Evolutionary conservation across 208 protist genomes (phyloP).

Genomic region (Leishmania arabica): DNA sequence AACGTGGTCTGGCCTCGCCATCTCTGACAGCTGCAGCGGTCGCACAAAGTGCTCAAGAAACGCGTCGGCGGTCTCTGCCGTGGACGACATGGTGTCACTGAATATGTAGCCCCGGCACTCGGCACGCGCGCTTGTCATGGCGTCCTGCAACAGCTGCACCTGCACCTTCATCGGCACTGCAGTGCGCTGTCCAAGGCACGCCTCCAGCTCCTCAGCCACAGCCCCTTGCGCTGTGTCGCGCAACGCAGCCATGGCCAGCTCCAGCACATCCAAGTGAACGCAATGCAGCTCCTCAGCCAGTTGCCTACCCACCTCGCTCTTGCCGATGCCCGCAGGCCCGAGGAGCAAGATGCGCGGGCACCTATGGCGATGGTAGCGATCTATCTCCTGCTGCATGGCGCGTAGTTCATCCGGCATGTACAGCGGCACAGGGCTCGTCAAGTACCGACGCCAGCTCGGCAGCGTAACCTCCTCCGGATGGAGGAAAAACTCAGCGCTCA

Average conservation of each 20-base stretch:
- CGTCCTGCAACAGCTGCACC: conserved; percentile 48
- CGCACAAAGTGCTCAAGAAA: conserved; percentile 38
- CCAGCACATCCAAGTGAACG: conserved; percentile 68
- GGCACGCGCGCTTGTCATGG: conserved; percentile 32
- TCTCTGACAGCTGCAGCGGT: conserved; percentile 38
- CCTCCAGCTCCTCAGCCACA: conserved; percentile 39
- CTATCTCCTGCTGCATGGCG: conserved; percentile 38
- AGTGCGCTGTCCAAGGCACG: conserved; percentile 30
- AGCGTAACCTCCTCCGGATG: conserved; percentile 25
- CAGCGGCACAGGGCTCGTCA: conserved; percentile 55
- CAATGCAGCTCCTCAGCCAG: conserved; percentile 65
- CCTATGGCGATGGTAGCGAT: conserved; percentile 34
- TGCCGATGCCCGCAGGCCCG: conserved; percentile 55
- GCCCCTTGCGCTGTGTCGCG: not conserved
- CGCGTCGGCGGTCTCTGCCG: conserved; percentile 9
- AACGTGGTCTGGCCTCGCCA: conserved; percentile 50
- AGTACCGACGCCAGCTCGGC: conserved; percentile 30
- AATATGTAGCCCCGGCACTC: conserved; percentile 83
- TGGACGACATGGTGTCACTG: conserved; percentile 55
- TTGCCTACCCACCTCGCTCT: conserved; percentile 42
- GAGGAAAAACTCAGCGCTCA: conserved; percentile 37
- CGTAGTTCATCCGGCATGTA: conserved; percentile 73
- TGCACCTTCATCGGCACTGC: conserved; percentile 58
- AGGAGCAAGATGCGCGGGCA: conserved; percentile 63
- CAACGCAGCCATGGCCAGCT: conserved; percentile 41